These are phyloP conservation scores for Candida lessepsii DNA, from an alignment of 805 yeast genomes.

Conservation along the genomic window DNA sequence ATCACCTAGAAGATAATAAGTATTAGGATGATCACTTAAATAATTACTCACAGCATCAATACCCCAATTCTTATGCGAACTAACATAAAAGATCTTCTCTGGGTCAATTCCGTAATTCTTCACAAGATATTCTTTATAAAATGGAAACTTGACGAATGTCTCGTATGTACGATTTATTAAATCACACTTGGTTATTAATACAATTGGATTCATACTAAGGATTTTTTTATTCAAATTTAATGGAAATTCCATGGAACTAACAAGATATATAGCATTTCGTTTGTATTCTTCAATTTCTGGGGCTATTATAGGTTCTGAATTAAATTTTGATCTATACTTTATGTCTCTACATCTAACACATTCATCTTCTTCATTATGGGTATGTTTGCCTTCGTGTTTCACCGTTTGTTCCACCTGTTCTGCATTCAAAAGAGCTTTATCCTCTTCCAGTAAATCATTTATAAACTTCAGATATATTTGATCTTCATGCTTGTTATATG, in stretches of 20 bases:
- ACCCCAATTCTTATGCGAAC: slow-evolving; percentile 57
- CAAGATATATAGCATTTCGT: slow-evolving; percentile 10
- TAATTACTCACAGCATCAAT: slow-evolving; percentile 34
- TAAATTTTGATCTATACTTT: slow-evolving; percentile 28
- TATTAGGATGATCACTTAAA: slow-evolving; percentile 34
- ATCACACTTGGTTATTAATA: slow-evolving; percentile 46
- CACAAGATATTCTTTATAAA: slow-evolving; percentile 33
- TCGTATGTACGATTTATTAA: slow-evolving; percentile 35
- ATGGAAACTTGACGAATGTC: slow-evolving; percentile 27
- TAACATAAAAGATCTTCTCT: slow-evolving; percentile 42
- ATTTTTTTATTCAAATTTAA: slow-evolving; percentile 40
- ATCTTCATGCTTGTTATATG: slow-evolving; percentile 22
- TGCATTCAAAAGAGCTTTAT: slow-evolving; percentile 8
- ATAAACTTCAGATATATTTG: slow-evolving; percentile 20
- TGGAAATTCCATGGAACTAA: slow-evolving; percentile 59
- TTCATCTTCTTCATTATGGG: slow-evolving; percentile 23
- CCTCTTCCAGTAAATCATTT: slow-evolving; percentile 21
- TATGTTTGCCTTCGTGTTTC: background rate
- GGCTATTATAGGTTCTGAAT: slow-evolving; percentile 2
- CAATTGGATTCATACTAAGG: slow-evolving; percentile 19
- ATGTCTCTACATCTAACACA: slow-evolving; percentile 60
- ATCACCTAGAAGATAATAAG: slow-evolving; percentile 56
- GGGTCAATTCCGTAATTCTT: slow-evolving; percentile 29
- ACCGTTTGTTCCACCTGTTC: background rate
- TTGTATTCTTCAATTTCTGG: background rate